Percentiles rank a stretch among this genome's conserved stretches.
Conservation (phyloP, 1,284 basidiomycete genomes). For the Cutaneotrichosporon spelunceum region DNA sequence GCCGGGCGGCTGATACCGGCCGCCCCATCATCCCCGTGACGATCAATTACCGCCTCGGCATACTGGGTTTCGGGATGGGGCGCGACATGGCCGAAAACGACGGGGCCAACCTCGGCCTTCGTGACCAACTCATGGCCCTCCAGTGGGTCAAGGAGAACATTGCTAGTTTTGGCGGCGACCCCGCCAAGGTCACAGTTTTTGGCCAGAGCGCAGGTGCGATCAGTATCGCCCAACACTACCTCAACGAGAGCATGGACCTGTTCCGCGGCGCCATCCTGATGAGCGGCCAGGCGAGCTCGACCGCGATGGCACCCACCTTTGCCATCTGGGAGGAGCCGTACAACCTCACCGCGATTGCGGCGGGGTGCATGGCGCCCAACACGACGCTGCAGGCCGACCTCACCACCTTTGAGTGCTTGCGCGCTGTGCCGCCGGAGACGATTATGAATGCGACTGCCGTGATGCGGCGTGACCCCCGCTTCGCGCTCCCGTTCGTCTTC, state of each 20-base stretch:
- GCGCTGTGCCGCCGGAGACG: conserved; percentile 26
- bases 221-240: conserved; percentile 37
- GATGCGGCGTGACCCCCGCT: background rate
- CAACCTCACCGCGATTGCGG: background rate
- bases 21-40: conserved; percentile 51
- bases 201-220: conserved; percentile 51
- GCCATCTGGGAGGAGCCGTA: conserved; percentile 3
- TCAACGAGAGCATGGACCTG: conserved; percentile 34
- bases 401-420: conserved; percentile 32
- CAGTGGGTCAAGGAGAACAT: conserved; percentile 56
- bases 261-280: conserved; percentile 52
- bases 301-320: background rate
- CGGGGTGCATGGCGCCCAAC: background rate
- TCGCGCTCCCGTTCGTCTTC: background rate
- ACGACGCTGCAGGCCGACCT: background rate
- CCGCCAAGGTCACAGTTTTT: conserved; percentile 47
- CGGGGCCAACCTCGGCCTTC: conserved; percentile 49
- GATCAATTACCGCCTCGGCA: conserved; percentile 54
- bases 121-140: conserved; percentile 54
- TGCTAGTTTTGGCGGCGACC: conserved; percentile 54
- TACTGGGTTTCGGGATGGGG: conserved; percentile 49
- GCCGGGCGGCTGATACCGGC: conserved; percentile 1
- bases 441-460: conserved; percentile 30
- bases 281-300: conserved; percentile 36
- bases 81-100: conserved; percentile 35